A percentile compares a stretch with the other conserved stretches of the same genome.
Conservation (phyloP, 495 filamentous ascomycete species). For the Margaritispora aquatica region DNA sequence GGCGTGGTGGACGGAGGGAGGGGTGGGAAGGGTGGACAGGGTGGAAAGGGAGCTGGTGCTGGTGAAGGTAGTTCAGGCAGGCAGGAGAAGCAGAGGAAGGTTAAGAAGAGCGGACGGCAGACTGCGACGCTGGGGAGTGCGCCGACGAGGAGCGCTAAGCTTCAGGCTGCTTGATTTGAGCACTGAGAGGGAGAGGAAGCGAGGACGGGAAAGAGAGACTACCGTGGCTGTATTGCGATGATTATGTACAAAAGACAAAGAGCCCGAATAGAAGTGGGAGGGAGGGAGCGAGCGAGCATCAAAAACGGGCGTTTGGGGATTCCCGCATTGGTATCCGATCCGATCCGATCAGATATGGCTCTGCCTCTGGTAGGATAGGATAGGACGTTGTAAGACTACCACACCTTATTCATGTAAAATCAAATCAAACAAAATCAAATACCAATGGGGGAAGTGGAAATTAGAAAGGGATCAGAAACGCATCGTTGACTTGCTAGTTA, state of each 20-base stretch:
- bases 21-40: slow-evolving; percentile 21
- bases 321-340: too few relatives aligned
- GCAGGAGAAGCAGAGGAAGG: background rate
- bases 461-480: too few relatives aligned
- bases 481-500: too few relatives aligned
- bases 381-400: too few relatives aligned
- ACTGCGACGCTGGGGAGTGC: background rate
- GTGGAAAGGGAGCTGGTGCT: background rate
- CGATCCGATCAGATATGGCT: too few relatives aligned
- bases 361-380: too few relatives aligned
- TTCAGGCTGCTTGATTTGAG: background rate
- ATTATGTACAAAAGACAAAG: background rate
- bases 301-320: too few relatives aligned
- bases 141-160: background rate
- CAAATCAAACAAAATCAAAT: too few relatives aligned
- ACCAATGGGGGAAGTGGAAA: too few relatives aligned
- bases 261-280: background rate
- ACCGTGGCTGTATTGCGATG: too few relatives aligned
- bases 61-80: too few relatives aligned
- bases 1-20: background rate
- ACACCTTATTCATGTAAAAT: too few relatives aligned
- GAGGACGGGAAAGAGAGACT: background rate
- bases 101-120: background rate
- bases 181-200: background rate
- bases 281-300: background rate